Conservation (phyloP, 345 rosid genomes). For the Gynandropsis gynandra region DNA sequence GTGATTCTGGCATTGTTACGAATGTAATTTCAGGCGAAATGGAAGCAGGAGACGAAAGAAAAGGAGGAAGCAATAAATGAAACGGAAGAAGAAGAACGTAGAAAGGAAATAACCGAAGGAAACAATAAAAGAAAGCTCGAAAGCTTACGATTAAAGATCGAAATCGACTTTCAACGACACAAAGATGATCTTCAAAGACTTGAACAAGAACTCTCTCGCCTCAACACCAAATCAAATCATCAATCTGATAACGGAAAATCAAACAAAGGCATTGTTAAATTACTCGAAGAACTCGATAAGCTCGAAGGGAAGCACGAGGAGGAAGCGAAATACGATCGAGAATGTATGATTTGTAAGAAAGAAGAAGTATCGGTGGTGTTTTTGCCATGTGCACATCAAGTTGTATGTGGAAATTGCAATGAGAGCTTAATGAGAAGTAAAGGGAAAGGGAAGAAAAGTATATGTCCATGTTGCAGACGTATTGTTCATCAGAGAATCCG, state of each 20-base stretch:
- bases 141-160: conserved; percentile 54
- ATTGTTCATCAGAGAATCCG: too few species aligned
- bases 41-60: conserved; percentile 49
- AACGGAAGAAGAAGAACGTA: conserved; percentile 47
- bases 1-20: not conserved
- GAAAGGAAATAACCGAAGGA: conserved; percentile 56
- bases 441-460: conserved; percentile 50
- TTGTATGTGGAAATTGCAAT: conserved; percentile 57
- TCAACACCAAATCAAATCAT: conserved; percentile 39
- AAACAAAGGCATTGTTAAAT: conserved; percentile 44
- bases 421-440: conserved; percentile 40
- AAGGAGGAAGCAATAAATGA: conserved; percentile 42
- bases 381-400: conserved; percentile 76
- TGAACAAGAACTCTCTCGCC: conserved; percentile 61
- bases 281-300: conserved; percentile 49
- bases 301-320: conserved; percentile 31
- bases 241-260: conserved; percentile 29
- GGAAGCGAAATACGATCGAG: conserved; percentile 36
- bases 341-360: conserved; percentile 61
- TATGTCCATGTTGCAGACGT: conserved; percentile 61
- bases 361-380: conserved; percentile 71
- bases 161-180: conserved; percentile 67
- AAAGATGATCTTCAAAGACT: conserved; percentile 75
- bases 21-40: conserved; percentile 37
- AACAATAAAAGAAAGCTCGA: conserved; percentile 64